Percentiles rank a stretch among this genome's conserved stretches.
These are phyloP conservation scores for Corymbia citriodora DNA, from an alignment of 441 rosid species.

Conservation along the genomic window DNA sequence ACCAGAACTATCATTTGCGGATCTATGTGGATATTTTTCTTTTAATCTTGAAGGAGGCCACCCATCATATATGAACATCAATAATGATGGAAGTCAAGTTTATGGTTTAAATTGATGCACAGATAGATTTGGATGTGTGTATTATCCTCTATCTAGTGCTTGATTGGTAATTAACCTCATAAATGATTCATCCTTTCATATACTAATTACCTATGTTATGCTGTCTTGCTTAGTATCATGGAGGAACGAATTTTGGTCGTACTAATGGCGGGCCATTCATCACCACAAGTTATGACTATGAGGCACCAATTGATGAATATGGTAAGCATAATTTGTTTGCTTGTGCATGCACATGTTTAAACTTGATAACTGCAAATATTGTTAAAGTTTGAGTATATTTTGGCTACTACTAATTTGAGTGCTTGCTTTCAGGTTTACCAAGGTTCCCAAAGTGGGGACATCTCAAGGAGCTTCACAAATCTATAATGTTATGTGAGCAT, in stretches of 20 bases:
- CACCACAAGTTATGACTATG: constrained; percentile 96
- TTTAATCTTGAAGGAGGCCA: background rate
- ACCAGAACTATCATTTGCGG: background rate
- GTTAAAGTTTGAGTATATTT: background rate
- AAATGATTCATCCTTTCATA: background rate
- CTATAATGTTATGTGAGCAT: constrained; percentile 73
- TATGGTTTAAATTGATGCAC: background rate
- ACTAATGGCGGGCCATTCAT: constrained; percentile 96
- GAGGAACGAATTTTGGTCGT: constrained; percentile 96
- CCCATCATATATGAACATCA: background rate
- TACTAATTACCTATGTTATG: background rate
- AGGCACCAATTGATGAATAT: constrained; percentile 97
- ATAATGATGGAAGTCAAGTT: background rate
- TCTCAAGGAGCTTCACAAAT: constrained; percentile 80
- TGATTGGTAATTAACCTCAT: background rate
- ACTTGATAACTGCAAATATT: background rate
- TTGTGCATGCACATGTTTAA: background rate
- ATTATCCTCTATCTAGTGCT: background rate
- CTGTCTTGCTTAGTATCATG: constrained; percentile 63
- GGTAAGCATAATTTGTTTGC: constrained; percentile 36
- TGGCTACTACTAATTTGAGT: background rate
- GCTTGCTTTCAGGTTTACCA: constrained; percentile 54
- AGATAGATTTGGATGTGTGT: background rate
- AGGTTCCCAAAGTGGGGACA: constrained; percentile 98
- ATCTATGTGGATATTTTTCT: background rate